These are phyloP conservation scores for Plectranthus barbatus DNA, from an alignment of 257 asterid genomes.

Conservation along the genomic window DNA sequence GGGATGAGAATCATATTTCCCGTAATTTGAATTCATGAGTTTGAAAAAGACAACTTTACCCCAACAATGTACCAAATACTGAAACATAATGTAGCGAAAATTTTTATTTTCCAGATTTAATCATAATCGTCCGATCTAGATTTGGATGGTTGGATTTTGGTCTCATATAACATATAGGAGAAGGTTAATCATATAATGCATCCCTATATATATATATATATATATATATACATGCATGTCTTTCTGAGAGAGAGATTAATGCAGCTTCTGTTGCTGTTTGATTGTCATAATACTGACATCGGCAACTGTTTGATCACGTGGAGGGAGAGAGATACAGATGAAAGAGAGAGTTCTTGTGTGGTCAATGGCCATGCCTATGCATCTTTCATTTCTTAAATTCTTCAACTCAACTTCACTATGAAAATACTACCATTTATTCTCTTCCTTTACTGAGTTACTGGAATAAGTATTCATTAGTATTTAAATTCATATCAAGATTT, in stretches of 20 bases:
- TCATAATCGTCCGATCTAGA: too few relatives aligned
- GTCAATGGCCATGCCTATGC: neutral
- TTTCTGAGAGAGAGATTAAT: neutral
- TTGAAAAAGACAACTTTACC: too few relatives aligned
- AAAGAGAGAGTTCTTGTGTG: neutral
- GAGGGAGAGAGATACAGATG: constrained; percentile 11
- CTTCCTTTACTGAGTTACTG: neutral
- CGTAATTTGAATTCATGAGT: too few relatives aligned
- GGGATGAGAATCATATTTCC: too few relatives aligned
- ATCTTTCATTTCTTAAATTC: neutral
- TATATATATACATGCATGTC: neutral
- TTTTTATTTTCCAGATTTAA: too few relatives aligned
- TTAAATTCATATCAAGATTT: too few relatives aligned
- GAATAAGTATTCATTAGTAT: too few relatives aligned
- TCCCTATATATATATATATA: neutral
- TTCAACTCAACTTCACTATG: neutral
- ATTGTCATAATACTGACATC: constrained; percentile 20
- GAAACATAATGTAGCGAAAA: too few relatives aligned
- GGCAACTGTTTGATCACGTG: constrained; percentile 20
- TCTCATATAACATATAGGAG: neutral
- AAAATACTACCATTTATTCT: neutral
- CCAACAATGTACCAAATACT: too few relatives aligned
- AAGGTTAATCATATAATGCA: neutral
- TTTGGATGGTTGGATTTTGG: too few relatives aligned
- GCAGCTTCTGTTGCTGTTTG: constrained; percentile 10